A percentile compares a stretch with the other conserved stretches of the same genome.
Evolutionary conservation across 2,329 filamentous ascomycete species (phyloP).

Genomic region (Arthrobotrys entomopaga): DNA sequence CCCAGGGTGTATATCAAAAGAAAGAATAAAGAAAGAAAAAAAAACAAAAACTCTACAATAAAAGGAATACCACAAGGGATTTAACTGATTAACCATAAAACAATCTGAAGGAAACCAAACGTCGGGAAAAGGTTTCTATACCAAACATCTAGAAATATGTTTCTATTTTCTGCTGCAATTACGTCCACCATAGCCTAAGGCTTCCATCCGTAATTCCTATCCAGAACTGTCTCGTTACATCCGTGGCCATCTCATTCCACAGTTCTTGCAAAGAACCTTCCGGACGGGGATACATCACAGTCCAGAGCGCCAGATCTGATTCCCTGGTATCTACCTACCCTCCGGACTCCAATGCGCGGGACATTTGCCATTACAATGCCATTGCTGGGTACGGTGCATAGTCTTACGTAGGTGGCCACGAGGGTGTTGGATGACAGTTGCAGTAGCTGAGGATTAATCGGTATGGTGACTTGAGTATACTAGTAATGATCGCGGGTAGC

Average conservation of each 20-base stretch:
- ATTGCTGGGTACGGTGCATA: slow-evolving; percentile 25
- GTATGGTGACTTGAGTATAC: slow-evolving; percentile 8
- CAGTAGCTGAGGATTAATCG: slow-evolving; percentile 20
- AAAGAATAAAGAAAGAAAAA: neutral
- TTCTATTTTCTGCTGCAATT: slow-evolving; percentile 2
- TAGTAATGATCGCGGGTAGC: neutral
- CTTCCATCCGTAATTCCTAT: neutral
- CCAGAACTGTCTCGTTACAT: no score
- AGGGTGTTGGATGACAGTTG: slow-evolving; percentile 30
- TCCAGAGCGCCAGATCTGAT: slow-evolving; percentile 7
- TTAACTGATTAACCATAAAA: slow-evolving; percentile 3
- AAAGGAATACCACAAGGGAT: neutral
- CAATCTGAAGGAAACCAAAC: slow-evolving; percentile 10
- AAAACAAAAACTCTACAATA: slow-evolving; percentile 2
- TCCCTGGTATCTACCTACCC: slow-evolving; percentile 34
- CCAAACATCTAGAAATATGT: neutral
- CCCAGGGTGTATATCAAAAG: neutral
- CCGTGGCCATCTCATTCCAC: slow-evolving; percentile 23
- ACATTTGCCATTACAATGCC: slow-evolving; percentile 42
- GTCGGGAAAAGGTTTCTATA: neutral
- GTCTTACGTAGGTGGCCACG: slow-evolving; percentile 28
- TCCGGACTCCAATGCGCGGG: slow-evolving; percentile 30
- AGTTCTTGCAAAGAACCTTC: slow-evolving; percentile 36
- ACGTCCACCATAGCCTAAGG: neutral
- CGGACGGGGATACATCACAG: slow-evolving; percentile 28